These are phyloP conservation scores for Lizonia empirigonia DNA, from an alignment of 2,329 filamentous ascomycete genomes.

Conservation along the genomic window DNA sequence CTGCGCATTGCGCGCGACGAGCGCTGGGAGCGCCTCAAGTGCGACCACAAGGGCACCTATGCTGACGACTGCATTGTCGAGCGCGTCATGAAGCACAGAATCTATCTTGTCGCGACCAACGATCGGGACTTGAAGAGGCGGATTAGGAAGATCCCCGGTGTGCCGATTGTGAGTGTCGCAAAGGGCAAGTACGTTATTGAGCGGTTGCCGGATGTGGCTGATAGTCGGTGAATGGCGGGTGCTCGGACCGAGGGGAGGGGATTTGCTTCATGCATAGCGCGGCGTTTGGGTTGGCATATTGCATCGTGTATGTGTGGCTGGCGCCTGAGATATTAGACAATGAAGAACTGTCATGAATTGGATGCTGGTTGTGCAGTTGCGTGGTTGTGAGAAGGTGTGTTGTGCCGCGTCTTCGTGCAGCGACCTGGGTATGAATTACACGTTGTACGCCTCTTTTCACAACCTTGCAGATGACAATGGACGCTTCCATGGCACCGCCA, in stretches of 20 bases:
- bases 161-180: constrained; percentile 79
- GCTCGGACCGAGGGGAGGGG: not conserved
- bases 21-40: constrained; percentile 82
- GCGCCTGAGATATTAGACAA: no score
- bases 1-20: constrained; percentile 87
- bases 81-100: constrained; percentile 53
- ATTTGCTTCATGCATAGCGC: constrained; percentile 16
- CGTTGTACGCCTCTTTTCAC: no score
- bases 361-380: no score
- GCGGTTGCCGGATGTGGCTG: constrained; percentile 81
- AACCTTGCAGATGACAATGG: no score
- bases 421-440: no score
- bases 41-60: constrained; percentile 88
- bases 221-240: constrained; percentile 50
- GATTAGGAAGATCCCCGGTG: constrained; percentile 80
- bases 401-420: no score
- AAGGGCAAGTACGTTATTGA: constrained; percentile 95
- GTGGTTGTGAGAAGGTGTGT: no score
- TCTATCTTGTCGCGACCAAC: constrained; percentile 53
- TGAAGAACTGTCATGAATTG: no score
- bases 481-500: no score
- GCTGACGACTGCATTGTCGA: constrained; percentile 69
- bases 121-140: constrained; percentile 73
- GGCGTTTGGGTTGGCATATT: constrained; percentile 12
- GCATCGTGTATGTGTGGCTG: no score